Base-by-base conservation (phyloP, 2,329 filamentous ascomycete species). In the Xylaria sp. region DNA sequence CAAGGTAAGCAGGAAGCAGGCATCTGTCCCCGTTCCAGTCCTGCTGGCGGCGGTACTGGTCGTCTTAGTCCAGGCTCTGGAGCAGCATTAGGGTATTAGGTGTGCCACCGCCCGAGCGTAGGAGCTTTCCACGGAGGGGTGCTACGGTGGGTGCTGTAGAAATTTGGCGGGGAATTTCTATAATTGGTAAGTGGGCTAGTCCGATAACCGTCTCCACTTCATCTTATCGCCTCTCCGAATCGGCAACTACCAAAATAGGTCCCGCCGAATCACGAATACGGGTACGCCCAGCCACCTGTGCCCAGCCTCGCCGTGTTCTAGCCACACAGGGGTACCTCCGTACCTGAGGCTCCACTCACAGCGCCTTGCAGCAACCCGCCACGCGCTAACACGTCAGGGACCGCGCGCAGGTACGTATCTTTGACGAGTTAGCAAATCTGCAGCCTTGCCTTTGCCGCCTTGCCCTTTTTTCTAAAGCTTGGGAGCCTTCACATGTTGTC, bases 221-320 rank as follows among this genome's bases (percentile, higher is more conserved):
- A 3, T 60, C 65, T 66, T 66, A 66, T 66, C 66, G 27, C 37
- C 44, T 40, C 69, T 66, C 66, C 69, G 66, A 69, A 47, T 71
- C 69, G 69, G 69, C 60, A 60, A 69, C 60, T 71, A 50, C 69
- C 66, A 29, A 67, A 69, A 71, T 13, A 62, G 58, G 57, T 44
- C 60, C 69, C 66, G 66, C 69, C 69, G 69, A 71, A 60, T 29
- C 32, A 21, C 51, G 8, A 48, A 35, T 54, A 10, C 35, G 21
- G n/a, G 10, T 42, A 44, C n/a, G 40, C 25, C 50, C 48, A 59
- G 5, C 40, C 40, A 18, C 13, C 40, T n/a, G 5, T 18, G 42
- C 51, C 53, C 37, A 67, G 60, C 63, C 67, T 60, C 25, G n/a
- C 37, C 6, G 1, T 13, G 9, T 5, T 18, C 53, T 16, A 64